Evolutionary conservation across 768 basidiomycete genomes (phyloP), one percentile per base, ranked within the genome.

Genomic region (Lactarius evosmus): DNA sequence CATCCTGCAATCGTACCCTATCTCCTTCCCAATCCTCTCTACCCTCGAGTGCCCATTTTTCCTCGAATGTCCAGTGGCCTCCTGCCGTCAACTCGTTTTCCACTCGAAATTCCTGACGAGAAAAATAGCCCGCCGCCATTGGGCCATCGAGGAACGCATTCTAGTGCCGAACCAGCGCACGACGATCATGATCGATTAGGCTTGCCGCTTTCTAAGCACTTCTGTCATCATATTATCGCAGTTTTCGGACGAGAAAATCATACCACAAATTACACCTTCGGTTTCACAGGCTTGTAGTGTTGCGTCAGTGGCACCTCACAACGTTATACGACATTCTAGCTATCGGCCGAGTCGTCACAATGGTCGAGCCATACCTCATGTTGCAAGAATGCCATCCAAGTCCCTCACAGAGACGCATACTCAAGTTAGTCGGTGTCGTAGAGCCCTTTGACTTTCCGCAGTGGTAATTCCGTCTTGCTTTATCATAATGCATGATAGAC

Each of bases 91-190:
- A 56, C 34, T n/a, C 60, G 66, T 50, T 67, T 67, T 67, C 62
- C 66, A 69, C 44, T 67, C 60, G 40, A 63, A 63, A 49, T 68
- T 56, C 7, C 65, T 65, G 34, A 63, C 61, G 22, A 66, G 58
- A 33, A 66, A 51, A 17, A 66, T n/a, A 9, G 52, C 46, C 16
- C 46, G 61, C 66, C 33, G 64, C 66, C 32, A 69, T 11, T 22
- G 50, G 49, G 52, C 67, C 67, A 22, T 69, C 67, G 14, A 64
- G 29, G 38, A 55, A 30, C 46, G 33, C 50, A 9, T 49, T 33
- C 38, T 27, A 50, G 29, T 27, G 22, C 25, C 9, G 22, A 46
- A 27, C 8, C 7, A 0, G 16, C 16, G 25, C 7, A 29, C 8
- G 17, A 32, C 36, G 22, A 27, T 51, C 19, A 27, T 17, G 3